Conservation (phyloP, 495 filamentous ascomycete genomes). For the Ascodesmis nigricans region DNA sequence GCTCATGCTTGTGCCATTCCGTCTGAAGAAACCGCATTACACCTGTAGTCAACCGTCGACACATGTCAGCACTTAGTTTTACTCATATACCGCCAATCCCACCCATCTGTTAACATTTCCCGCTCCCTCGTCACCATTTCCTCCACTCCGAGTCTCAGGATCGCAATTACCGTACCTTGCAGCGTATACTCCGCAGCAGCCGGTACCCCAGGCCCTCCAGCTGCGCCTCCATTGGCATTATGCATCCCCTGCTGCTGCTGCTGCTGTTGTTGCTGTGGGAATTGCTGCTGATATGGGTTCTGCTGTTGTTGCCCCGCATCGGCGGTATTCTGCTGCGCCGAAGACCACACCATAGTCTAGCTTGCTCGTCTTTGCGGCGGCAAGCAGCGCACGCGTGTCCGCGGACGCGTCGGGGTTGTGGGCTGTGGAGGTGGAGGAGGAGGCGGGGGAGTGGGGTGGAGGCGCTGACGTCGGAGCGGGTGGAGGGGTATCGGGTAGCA, state of each 20-base stretch:
- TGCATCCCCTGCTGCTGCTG: neutral
- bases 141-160: neutral
- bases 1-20: constrained; percentile 96
- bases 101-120: too few relatives aligned
- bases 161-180: constrained; percentile 43
- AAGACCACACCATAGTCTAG: too few relatives aligned
- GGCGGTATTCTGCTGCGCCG: too few relatives aligned
- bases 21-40: constrained; percentile 99
- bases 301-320: too few relatives aligned
- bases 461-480: too few relatives aligned
- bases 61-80: neutral
- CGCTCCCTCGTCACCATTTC: neutral
- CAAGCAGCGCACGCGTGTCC: too few relatives aligned
- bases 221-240: constrained; percentile 10
- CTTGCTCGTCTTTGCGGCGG: too few relatives aligned
- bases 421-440: too few relatives aligned
- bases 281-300: too few relatives aligned
- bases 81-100: constrained; percentile 9
- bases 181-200: constrained; percentile 88
- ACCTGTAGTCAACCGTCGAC: constrained; percentile 29
- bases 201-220: constrained; percentile 1
- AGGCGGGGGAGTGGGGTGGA: too few relatives aligned
- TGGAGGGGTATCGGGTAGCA: too few relatives aligned
- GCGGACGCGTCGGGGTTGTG: too few relatives aligned
- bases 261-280: constrained; percentile 4